Evolutionary conservation across 75 land plant species (phyloP).

Genomic region (Sequoiadendron giganteum): DNA sequence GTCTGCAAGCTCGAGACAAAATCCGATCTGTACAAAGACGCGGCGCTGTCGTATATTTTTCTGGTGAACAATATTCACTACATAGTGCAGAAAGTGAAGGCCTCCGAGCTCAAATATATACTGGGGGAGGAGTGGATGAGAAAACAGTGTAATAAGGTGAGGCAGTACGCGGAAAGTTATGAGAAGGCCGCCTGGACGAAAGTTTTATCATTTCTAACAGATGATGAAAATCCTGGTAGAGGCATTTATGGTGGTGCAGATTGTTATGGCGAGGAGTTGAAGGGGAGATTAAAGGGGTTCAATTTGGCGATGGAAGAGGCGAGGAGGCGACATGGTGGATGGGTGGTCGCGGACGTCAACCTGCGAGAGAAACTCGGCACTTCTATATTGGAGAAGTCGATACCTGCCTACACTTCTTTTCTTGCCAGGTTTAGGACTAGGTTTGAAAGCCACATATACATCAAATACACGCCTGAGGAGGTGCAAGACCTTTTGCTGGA

Average conservation of each 20-base stretch:
- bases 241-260: constrained; percentile 23
- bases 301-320: constrained; percentile 37
- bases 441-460: constrained; percentile 53
- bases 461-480: constrained; percentile 69
- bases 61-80: constrained; percentile 62
- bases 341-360: constrained; percentile 34
- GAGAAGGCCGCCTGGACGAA: constrained; percentile 29
- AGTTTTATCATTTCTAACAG: constrained; percentile 19
- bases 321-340: constrained; percentile 21
- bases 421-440: constrained; percentile 15
- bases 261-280: constrained; percentile 34
- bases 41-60: constrained; percentile 47
- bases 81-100: constrained; percentile 43
- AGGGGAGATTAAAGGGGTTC: constrained; percentile 32
- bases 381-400: constrained; percentile 33
- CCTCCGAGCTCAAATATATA: constrained; percentile 30
- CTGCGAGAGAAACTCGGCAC: constrained; percentile 37
- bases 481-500: constrained; percentile 48
- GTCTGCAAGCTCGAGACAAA: constrained; percentile 56
- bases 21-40: constrained; percentile 53
- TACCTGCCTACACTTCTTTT: constrained; percentile 20
- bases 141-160: constrained; percentile 12
- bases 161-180: constrained; percentile 20
- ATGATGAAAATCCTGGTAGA: not conserved
- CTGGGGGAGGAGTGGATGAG: constrained; percentile 28